phyloP scores from a whole-genome alignment of 2,329 filamentous ascomycete species.

The Talaromyces pinophilus region DNA sequence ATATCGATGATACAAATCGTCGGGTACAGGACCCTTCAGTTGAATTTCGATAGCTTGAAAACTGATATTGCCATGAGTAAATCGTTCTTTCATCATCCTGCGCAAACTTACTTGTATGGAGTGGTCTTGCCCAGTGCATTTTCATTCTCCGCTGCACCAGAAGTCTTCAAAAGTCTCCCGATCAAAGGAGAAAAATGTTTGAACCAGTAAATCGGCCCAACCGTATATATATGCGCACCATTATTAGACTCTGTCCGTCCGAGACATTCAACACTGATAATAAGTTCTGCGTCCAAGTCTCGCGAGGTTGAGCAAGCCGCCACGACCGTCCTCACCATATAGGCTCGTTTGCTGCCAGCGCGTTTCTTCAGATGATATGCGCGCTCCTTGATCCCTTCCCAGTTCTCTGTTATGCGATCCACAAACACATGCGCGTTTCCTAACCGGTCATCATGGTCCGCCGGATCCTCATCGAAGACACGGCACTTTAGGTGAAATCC shows the following conservation, averaged over 20 bases:
- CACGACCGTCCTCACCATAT: slow-evolving; percentile 69
- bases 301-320: slow-evolving; percentile 64
- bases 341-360: slow-evolving; percentile 83
- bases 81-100: not conserved
- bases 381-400: slow-evolving; percentile 67
- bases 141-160: slow-evolving; percentile 62
- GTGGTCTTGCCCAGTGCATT: slow-evolving; percentile 59
- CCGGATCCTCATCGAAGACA: slow-evolving; percentile 85
- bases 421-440: slow-evolving; percentile 79
- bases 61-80: slow-evolving; percentile 47
- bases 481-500: slow-evolving; percentile 85
- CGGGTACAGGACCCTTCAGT: slow-evolving; percentile 77
- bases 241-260: slow-evolving; percentile 68
- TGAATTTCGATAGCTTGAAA: slow-evolving; percentile 95
- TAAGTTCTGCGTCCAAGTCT: slow-evolving; percentile 68
- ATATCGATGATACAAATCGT: slow-evolving; percentile 81
- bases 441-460: slow-evolving; percentile 81
- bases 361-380: slow-evolving; percentile 73
- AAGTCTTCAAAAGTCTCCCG: slow-evolving; percentile 73
- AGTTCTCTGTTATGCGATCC: slow-evolving; percentile 61
- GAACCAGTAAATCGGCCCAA: slow-evolving; percentile 74
- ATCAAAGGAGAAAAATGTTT: slow-evolving; percentile 89
- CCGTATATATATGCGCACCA: slow-evolving; percentile 71
- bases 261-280: slow-evolving; percentile 74
- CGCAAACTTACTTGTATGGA: slow-evolving; percentile 70